Evolutionary conservation across 352 stramenopile genomes (phyloP), one percentile per base, ranked within the genome.

Genomic region (Pythium grandisporangium): DNA sequence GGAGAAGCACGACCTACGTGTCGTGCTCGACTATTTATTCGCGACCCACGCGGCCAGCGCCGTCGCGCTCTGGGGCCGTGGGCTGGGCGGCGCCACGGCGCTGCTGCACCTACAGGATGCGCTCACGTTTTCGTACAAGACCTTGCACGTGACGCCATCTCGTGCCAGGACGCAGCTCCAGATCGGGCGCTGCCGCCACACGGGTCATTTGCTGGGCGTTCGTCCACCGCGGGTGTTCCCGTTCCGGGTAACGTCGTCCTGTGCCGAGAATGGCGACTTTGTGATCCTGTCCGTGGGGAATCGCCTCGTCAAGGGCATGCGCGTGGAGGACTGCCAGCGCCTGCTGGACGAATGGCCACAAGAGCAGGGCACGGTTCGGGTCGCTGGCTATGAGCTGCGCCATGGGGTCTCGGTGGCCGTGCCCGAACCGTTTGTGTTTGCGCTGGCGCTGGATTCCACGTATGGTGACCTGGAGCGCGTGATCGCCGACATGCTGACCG

Each of bases 381-480:
- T 73, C 37, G 47, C 51, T 17, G 63, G 63, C 3, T 70, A 58
- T 46, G 50, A 52, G 25, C 27, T 13, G 13, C 26, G 24, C 21
- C 19, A 21, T 13, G 43, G 43, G 17, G 32, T 33, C 35, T 26
- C 38, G 25, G 29, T 27, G 4, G 29, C 32, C 7, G 19, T 32
- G 3, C 17, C 44, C 20, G 22, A 5, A 14, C 42, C 59, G 12
- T 85, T 90, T 23, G 66, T 87, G 2, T 79, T 79, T 53, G 70
- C 60, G 3, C 30, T 87, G 14, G 63, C 57, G 5, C 42, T 79
- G 6, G 76, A 90, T 49, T 78, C 66, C 23, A 64, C 66, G 6
- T 90, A 82, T 36, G 71, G 70, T 35, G 76, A 90, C 37, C 78
- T 90, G 69, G 66, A 85, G 50, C 65, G 70, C 43, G 72, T 90